Evolutionary conservation across 768 basidiomycete genomes (phyloP).

Genomic region (Tremella yokohamensis): DNA sequence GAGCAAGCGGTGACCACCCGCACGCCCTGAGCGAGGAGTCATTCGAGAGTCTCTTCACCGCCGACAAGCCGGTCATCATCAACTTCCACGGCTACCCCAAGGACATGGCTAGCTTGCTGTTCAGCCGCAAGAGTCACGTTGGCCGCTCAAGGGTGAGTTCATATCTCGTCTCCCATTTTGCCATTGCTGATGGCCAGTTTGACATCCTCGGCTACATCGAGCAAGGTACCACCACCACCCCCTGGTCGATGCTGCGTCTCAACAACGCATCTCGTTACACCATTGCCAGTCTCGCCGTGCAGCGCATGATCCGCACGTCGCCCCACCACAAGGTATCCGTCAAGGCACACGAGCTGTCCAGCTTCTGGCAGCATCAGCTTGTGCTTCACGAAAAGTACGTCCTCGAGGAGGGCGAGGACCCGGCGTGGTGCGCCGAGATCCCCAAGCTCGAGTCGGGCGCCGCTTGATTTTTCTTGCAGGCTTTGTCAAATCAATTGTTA

Average conservation of each 20-base stretch:
- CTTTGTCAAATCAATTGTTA: conserved; percentile 2
- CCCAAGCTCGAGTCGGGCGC: conserved; percentile 27
- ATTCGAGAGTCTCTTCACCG: conserved; percentile 44
- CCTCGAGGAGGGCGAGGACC: conserved; percentile 53
- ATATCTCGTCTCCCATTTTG: not conserved
- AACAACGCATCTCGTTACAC: conserved; percentile 49
- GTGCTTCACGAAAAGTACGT: conserved; percentile 65
- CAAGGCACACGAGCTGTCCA: conserved; percentile 60
- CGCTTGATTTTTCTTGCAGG: conserved; percentile 5
- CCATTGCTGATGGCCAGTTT: conserved; percentile 17
- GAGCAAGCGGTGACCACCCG: conserved; percentile 57
- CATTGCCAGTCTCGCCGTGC: conserved; percentile 49
- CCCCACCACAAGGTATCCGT: conserved; percentile 52
- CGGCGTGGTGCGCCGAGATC: conserved; percentile 37
- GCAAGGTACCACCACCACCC: conserved; percentile 48
- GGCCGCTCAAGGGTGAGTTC: conserved; percentile 36
- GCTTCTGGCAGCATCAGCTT: conserved; percentile 61
- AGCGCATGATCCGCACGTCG: conserved; percentile 37
- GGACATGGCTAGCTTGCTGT: conserved; percentile 45
- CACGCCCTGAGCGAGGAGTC: conserved; percentile 45
- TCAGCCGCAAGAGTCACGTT: conserved; percentile 43
- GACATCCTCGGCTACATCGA: conserved; percentile 45
- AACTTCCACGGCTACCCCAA: conserved; percentile 71
- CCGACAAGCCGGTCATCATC: conserved; percentile 59
- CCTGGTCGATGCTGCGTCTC: conserved; percentile 53